phyloP scores from a whole-genome alignment of 2,329 filamentous ascomycete genomes.

The Exophiala mesophila region DNA sequence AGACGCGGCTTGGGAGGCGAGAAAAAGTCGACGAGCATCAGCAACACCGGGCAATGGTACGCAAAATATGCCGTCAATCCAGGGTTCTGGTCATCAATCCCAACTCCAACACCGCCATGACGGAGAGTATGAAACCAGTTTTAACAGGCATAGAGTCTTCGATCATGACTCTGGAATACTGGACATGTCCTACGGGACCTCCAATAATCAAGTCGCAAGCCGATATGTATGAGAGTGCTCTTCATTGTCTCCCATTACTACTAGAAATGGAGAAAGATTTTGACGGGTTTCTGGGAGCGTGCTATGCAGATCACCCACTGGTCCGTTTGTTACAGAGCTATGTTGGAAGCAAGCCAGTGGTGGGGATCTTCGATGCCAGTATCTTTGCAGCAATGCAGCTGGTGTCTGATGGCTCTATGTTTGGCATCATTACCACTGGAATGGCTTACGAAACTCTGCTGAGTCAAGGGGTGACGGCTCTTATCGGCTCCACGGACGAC shows the following conservation, averaged over 20 bases:
- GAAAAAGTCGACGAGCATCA: too few relatives aligned
- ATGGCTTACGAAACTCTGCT: constrained; percentile 7
- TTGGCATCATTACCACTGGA: constrained; percentile 11
- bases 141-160: not conserved
- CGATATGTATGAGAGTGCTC: constrained; percentile 5
- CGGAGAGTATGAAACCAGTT: not conserved
- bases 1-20: too few relatives aligned
- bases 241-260: not conserved
- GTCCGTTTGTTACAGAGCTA: constrained; percentile 1
- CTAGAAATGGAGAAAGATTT: constrained; percentile 1
- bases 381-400: constrained; percentile 1
- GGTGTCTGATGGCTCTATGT: not conserved
- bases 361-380: constrained; percentile 11
- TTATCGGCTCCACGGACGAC: not conserved
- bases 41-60: not conserved
- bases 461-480: not conserved
- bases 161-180: constrained; percentile 1
- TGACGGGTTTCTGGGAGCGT: constrained; percentile 7
- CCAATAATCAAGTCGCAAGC: constrained; percentile 1
- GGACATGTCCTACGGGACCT: constrained; percentile 9
- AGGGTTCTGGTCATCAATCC: not conserved
- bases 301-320: constrained; percentile 11
- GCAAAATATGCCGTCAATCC: not conserved
- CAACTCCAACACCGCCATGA: not conserved
- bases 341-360: constrained; percentile 3